Base-by-base conservation (phyloP, 2,329 filamentous ascomycete genomes). In the Neonectria hederae region DNA sequence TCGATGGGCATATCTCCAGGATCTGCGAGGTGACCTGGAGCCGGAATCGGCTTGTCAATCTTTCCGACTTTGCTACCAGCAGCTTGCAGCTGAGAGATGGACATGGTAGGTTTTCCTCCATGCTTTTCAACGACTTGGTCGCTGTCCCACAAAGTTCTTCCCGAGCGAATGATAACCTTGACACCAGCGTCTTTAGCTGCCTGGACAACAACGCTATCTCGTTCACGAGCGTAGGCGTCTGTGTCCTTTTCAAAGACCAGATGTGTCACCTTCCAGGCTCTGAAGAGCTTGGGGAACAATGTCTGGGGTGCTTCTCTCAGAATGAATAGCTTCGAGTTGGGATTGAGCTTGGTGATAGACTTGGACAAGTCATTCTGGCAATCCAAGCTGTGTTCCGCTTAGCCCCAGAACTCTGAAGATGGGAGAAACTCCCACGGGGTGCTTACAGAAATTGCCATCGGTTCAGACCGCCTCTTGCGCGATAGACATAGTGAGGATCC, bases 401-500 rank as follows among this genome's bases (percentile, higher is more conserved):
- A 69, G 57, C n/a, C 46, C 26, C 2, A 3, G 22, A 6, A 4
- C 30, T 5, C 13, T 2, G 38, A 3, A n/a, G 13, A 8, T 7
- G 7, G n/a, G 7, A 10, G 24, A 32, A 1, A 45, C 2, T 11
- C 38, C 38, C 2, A n/a, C 48, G 11, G 38, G 13, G 22, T 22
- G 65, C 81, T 72, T 72, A 88, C 81, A 93, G 77, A 72, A 90
- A 94, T 71, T 92, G 89, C 89, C 90, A 94, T 69, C 92, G 83
- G 72, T 94, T 94, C 9, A 87, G 81, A 0, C 90, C 90, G 5
- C 90, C 90, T 62, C 91, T 85, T 1, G 89, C 87, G 32, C 85
- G 85, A 75, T 93, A 93, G 26, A 94, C 90, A 74, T 94, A 94
- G 75, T 94, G 90, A 61, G 91, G 91, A 75, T 93, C 91, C 90